Conservation (phyloP, 2,329 filamentous ascomycete species). For the Cordyceps pruinosa region DNA sequence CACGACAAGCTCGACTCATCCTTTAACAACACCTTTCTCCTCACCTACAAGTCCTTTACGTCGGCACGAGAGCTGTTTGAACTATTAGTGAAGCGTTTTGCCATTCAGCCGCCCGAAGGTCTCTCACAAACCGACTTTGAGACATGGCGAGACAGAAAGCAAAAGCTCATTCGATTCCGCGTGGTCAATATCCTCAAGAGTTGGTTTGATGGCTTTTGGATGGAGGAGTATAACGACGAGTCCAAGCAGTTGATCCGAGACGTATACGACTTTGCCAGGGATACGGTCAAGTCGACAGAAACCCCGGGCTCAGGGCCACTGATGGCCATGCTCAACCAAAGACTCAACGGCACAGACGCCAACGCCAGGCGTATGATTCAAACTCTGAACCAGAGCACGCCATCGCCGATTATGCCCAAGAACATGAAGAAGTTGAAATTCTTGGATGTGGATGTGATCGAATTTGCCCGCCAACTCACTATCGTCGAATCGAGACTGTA, state of each 20-base stretch:
- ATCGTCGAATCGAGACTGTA: conserved; percentile 95
- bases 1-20: conserved; percentile 92
- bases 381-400: conserved; percentile 75
- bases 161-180: conserved; percentile 90
- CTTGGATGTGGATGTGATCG: conserved; percentile 88
- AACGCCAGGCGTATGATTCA: conserved; percentile 80
- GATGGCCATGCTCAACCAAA: conserved; percentile 81
- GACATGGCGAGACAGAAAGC: conserved; percentile 86
- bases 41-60: conserved; percentile 95
- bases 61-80: conserved; percentile 86
- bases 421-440: conserved; percentile 99
- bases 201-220: conserved; percentile 99
- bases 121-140: conserved; percentile 71
- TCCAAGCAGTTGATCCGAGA: conserved; percentile 79
- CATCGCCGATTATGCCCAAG: conserved; percentile 87
- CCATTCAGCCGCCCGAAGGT: conserved; percentile 82
- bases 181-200: conserved; percentile 97
- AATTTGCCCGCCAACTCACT: conserved; percentile 95
- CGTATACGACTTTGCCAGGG: conserved; percentile 84
- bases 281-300: conserved; percentile 87
- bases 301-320: conserved; percentile 81
- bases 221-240: conserved; percentile 83
- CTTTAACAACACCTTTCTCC: conserved; percentile 95
- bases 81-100: conserved; percentile 83
- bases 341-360: conserved; percentile 80